Percentiles rank a stretch among this genome's conserved stretches.
These are phyloP conservation scores for Geranium incanum DNA, from an alignment of 441 rosid genomes.

Conservation along the genomic window DNA sequence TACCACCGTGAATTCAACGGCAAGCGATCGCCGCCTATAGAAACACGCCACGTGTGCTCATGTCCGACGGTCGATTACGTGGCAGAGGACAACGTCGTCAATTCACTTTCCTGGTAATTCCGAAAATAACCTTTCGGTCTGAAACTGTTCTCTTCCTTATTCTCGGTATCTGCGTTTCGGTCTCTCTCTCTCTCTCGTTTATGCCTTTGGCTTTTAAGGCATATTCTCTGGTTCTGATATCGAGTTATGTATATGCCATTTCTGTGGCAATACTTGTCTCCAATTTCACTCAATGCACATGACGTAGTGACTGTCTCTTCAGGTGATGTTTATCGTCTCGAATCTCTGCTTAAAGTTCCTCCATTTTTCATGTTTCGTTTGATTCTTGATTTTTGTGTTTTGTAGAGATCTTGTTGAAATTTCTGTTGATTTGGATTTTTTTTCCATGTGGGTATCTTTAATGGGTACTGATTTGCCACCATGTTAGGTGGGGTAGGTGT, in stretches of 20 bases:
- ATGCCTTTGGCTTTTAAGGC: constrained; percentile 20
- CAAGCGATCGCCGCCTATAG: background rate
- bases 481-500: constrained; percentile 10
- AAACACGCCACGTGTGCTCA: background rate
- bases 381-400: no score
- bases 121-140: constrained; percentile 25
- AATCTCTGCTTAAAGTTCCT: background rate
- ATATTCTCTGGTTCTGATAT: constrained; percentile 40
- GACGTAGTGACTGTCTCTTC: background rate
- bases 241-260: background rate
- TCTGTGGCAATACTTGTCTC: background rate
- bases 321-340: background rate
- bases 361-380: background rate
- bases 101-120: background rate
- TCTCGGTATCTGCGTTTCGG: background rate
- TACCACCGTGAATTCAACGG: background rate
- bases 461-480: constrained; percentile 5
- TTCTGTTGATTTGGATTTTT: background rate
- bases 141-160: background rate
- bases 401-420: background rate
- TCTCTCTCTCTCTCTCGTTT: background rate
- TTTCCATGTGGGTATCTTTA: background rate
- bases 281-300: background rate
- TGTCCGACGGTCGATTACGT: background rate
- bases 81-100: constrained; percentile 30